phyloP scores from a whole-genome alignment of 768 basidiomycete genomes.

The Suillus bovinus region DNA sequence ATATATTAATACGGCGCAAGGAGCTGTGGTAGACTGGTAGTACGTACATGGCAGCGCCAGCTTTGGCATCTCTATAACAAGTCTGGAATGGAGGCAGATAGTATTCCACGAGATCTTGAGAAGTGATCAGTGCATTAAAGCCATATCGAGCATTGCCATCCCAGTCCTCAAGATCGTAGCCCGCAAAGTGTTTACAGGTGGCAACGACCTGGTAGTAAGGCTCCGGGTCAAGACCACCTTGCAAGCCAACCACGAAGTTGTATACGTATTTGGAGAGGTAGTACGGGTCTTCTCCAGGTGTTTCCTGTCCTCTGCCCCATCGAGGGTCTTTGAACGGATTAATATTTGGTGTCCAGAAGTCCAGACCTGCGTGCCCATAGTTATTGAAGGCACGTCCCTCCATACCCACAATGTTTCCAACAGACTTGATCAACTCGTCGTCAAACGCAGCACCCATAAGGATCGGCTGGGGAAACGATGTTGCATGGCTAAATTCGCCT shows the following conservation, averaged over 20 bases:
- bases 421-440: constrained; percentile 47
- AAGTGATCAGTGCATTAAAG: constrained; percentile 54
- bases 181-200: constrained; percentile 63
- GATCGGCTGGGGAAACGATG: constrained; percentile 60
- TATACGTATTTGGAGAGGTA: constrained; percentile 54
- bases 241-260: constrained; percentile 53
- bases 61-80: constrained; percentile 62
- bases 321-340: constrained; percentile 60
- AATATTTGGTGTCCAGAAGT: constrained; percentile 58
- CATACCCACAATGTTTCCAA: constrained; percentile 53
- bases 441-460: constrained; percentile 56
- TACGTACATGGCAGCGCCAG: constrained; percentile 50
- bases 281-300: constrained; percentile 61
- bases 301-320: constrained; percentile 64
- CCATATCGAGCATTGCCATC: constrained; percentile 46
- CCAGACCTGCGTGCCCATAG: constrained; percentile 49
- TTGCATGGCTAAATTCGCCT: constrained; percentile 57
- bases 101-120: constrained; percentile 57
- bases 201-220: constrained; percentile 53
- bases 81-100: constrained; percentile 57
- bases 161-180: constrained; percentile 61
- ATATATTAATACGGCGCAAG: neutral
- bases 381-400: constrained; percentile 64
- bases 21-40: neutral
- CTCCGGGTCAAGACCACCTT: constrained; percentile 56